Evolutionary conservation across 164 flowering plant species (phyloP).

Genomic region (Berberis thunbergii): DNA sequence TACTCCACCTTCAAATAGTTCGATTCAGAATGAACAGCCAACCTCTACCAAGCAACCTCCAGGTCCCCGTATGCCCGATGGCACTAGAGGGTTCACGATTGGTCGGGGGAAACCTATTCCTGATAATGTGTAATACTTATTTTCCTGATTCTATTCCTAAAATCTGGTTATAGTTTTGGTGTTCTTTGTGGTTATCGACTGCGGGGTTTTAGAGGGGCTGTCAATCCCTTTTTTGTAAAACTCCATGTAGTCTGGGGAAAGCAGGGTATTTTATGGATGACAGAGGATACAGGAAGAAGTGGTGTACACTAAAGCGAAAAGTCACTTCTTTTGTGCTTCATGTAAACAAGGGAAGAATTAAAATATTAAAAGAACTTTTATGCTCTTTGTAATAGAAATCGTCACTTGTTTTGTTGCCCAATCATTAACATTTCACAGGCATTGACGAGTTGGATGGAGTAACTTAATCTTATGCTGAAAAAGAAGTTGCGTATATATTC

Average conservation of each 20-base stretch:
- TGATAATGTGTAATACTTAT: constrained; percentile 10
- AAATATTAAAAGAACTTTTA: too few relatives aligned
- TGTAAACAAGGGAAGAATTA: too few relatives aligned
- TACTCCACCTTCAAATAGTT: constrained; percentile 21
- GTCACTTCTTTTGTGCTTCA: too few relatives aligned
- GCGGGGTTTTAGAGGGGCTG: constrained; percentile 5
- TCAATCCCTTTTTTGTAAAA: constrained; percentile 7
- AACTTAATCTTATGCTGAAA: too few relatives aligned
- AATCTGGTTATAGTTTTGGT: not conserved
- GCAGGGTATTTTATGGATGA: too few relatives aligned
- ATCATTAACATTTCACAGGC: too few relatives aligned
- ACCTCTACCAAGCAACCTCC: constrained; percentile 50
- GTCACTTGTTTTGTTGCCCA: too few relatives aligned
- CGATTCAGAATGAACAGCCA: constrained; percentile 20
- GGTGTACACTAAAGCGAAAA: not conserved
- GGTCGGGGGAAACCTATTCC: constrained; percentile 64
- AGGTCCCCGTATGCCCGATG: constrained; percentile 87
- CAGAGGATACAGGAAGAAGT: not conserved
- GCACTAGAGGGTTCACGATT: constrained; percentile 64
- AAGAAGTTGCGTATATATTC: too few relatives aligned
- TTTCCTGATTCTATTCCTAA: not conserved
- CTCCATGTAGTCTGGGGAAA: not conserved
- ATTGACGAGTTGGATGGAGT: too few relatives aligned
- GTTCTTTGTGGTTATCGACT: constrained; percentile 11
- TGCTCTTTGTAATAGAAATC: too few relatives aligned